phyloP scores from a whole-genome alignment of 1,284 basidiomycete genomes.

The Coniophora puteana region DNA sequence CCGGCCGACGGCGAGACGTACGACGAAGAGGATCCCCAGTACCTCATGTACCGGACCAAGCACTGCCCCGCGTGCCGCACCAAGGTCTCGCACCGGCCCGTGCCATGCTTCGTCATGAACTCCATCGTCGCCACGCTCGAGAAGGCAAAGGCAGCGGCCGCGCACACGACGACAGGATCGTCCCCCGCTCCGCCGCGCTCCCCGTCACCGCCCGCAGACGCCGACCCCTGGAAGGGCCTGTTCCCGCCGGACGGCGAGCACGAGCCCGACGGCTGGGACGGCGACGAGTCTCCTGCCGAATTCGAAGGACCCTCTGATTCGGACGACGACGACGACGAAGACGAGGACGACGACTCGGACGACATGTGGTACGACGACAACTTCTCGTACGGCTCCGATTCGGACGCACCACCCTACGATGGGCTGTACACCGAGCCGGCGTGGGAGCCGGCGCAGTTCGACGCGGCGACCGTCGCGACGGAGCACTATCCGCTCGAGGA shows the following conservation, averaged over 20 bases:
- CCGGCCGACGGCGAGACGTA: slow-evolving; percentile 48
- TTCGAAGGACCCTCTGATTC: too few relatives aligned
- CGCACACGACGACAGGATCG: slow-evolving; percentile 18
- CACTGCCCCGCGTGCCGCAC: slow-evolving; percentile 70
- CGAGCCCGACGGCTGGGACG: slow-evolving; percentile 38
- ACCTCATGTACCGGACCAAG: slow-evolving; percentile 55
- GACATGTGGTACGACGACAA: slow-evolving; percentile 22
- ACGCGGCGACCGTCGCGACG: slow-evolving; percentile 44
- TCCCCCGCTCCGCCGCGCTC: slow-evolving; percentile 11
- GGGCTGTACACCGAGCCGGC: slow-evolving; percentile 38
- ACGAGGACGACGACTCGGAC: slow-evolving; percentile 26
- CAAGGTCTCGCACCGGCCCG: slow-evolving; percentile 51
- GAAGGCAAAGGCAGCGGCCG: slow-evolving; percentile 44
- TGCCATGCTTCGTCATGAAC: slow-evolving; percentile 66
- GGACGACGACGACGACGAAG: slow-evolving; percentile 26
- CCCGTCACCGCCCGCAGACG: slow-evolving; percentile 28
- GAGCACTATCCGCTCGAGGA: slow-evolving; percentile 35
- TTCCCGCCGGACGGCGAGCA: slow-evolving; percentile 46
- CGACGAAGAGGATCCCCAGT: slow-evolving; percentile 46
- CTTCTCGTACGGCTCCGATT: slow-evolving; percentile 32
- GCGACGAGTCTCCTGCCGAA: slow-evolving; percentile 23
- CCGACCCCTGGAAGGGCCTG: slow-evolving; percentile 65
- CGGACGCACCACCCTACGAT: slow-evolving; percentile 32
- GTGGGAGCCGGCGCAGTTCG: slow-evolving; percentile 68
- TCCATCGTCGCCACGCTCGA: slow-evolving; percentile 45